Conservation (phyloP, 1,139 yeast genomes). For the Taphrina confusa region DNA sequence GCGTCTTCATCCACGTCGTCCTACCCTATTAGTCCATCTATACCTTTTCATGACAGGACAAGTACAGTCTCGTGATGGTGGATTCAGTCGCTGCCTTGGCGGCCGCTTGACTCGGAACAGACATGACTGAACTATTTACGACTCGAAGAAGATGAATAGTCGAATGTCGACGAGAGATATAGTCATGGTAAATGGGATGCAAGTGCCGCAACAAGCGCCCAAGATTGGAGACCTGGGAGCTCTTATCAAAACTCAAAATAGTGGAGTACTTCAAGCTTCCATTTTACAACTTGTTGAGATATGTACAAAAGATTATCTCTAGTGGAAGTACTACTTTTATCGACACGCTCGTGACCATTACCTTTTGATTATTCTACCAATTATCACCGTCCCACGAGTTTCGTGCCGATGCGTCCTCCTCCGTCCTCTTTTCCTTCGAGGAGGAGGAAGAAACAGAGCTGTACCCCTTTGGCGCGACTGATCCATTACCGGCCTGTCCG, state of each 20-base stretch:
- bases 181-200: too few relatives aligned
- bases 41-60: not conserved
- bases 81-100: constrained; percentile 31
- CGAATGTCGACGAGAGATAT: too few relatives aligned
- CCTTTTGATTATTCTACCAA: not conserved
- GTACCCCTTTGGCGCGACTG: not conserved
- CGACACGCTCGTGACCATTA: too few relatives aligned
- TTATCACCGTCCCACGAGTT: constrained; percentile 18
- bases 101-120: constrained; percentile 28
- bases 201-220: too few relatives aligned
- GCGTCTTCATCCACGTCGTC: constrained; percentile 37
- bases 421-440: not conserved
- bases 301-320: too few relatives aligned
- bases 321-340: too few relatives aligned
- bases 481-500: not conserved
- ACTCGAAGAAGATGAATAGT: too few relatives aligned
- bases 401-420: not conserved
- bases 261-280: too few relatives aligned
- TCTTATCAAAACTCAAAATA: too few relatives aligned
- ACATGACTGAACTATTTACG: too few relatives aligned
- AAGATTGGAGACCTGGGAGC: too few relatives aligned
- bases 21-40: not conserved
- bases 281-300: too few relatives aligned
- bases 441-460: not conserved
- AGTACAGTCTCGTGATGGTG: constrained; percentile 27